A percentile compares a stretch with the other conserved stretches of the same genome.
phyloP scores from a whole-genome alignment of 768 basidiomycete genomes.

The Tephrocybe sp. region DNA sequence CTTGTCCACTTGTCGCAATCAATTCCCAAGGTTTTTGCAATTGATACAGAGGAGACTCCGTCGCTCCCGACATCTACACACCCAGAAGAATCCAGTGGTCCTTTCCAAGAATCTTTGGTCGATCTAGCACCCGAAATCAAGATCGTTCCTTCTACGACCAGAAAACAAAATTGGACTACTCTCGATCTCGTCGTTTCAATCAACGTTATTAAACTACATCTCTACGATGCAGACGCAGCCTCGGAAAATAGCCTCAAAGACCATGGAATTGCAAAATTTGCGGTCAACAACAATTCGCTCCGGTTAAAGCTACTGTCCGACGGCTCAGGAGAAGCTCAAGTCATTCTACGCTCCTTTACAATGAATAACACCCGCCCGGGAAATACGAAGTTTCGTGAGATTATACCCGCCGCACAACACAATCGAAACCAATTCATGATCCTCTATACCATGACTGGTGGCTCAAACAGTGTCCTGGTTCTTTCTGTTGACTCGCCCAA shows the following conservation, averaged over 20 bases:
- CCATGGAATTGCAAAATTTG: conserved; percentile 82
- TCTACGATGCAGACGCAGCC: conserved; percentile 72
- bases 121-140: conserved; percentile 64
- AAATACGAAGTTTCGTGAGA: conserved; percentile 84
- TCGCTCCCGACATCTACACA: conserved; percentile 25
- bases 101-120: conserved; percentile 19
- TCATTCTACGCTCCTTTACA: conserved; percentile 87
- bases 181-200: conserved; percentile 75
- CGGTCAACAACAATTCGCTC: conserved; percentile 74
- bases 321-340: conserved; percentile 82
- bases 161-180: conserved; percentile 50
- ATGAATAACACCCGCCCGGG: conserved; percentile 87
- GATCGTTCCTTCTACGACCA: conserved; percentile 21
- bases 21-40: conserved; percentile 63
- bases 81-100: conserved; percentile 7
- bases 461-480: conserved; percentile 54
- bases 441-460: conserved; percentile 77
- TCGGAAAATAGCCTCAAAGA: conserved; percentile 58
- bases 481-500: conserved; percentile 90
- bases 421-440: conserved; percentile 92
- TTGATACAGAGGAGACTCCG: conserved; percentile 39
- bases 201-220: conserved; percentile 72
- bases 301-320: conserved; percentile 81
- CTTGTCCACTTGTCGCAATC: conserved; percentile 64
- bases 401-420: conserved; percentile 89